A percentile compares a stretch with the other conserved stretches of the same genome.
Conservation (phyloP, 163 green algal species). For the Trebouxiophyceae sp. region DNA sequence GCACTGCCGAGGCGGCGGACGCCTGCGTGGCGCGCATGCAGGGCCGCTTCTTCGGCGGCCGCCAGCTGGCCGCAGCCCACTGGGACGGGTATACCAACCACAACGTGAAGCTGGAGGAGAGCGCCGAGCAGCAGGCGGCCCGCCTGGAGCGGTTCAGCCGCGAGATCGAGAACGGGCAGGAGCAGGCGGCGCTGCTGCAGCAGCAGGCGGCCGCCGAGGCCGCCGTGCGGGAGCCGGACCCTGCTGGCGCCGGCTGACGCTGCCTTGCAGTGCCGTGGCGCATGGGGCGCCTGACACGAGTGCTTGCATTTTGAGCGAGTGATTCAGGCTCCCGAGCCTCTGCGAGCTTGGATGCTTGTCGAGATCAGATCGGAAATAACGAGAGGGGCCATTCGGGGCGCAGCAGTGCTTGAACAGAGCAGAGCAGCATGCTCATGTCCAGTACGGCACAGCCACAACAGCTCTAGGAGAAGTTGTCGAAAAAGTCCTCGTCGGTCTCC, state of each 20-base stretch:
- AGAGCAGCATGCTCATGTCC: too few relatives aligned
- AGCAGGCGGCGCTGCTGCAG: background rate
- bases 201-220: background rate
- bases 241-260: too few relatives aligned
- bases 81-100: conserved; percentile 79
- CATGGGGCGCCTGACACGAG: too few relatives aligned
- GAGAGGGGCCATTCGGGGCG: too few relatives aligned
- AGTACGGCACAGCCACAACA: too few relatives aligned
- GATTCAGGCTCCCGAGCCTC: too few relatives aligned
- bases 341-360: too few relatives aligned
- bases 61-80: conserved; percentile 52
- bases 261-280: too few relatives aligned
- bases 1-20: conserved; percentile 48
- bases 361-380: too few relatives aligned
- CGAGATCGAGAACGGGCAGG: conserved; percentile 49
- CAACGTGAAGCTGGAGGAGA: conserved; percentile 42
- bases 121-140: conserved; percentile 35
- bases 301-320: too few relatives aligned
- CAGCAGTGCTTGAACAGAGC: too few relatives aligned
- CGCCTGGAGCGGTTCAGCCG: conserved; percentile 60
- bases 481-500: conserved; percentile 64
- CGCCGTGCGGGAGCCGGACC: too few relatives aligned
- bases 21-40: conserved; percentile 71
- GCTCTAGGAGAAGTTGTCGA: conserved; percentile 53
- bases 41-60: conserved; percentile 76